phyloP scores from a whole-genome alignment of 1,284 basidiomycete genomes.

The Microbotryum violaceum region DNA sequence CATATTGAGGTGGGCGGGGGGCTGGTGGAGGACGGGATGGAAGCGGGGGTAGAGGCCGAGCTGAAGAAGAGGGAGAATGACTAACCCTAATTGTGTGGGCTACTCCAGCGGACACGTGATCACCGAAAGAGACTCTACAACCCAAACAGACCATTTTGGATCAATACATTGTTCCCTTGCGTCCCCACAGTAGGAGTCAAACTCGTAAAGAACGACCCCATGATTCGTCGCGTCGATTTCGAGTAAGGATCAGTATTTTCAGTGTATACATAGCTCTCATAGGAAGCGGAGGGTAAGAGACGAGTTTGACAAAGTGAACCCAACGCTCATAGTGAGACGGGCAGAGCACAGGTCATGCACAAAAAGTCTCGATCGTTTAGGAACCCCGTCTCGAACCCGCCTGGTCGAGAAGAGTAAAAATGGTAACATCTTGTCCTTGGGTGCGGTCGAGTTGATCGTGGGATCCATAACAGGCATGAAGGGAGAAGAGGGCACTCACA shows the following conservation, averaged over 20 bases:
- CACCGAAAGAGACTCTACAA: background rate
- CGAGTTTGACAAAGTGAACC: constrained; percentile 16
- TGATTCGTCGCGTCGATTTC: background rate
- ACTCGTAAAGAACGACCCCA: background rate
- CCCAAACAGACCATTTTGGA: background rate
- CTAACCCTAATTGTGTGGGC: background rate
- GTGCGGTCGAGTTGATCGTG: background rate
- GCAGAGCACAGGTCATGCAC: constrained; percentile 5
- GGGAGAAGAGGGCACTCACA: background rate
- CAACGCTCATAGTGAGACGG: background rate
- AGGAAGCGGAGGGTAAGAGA: constrained; percentile 14
- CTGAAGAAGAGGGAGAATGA: background rate
- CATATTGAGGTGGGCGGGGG: background rate
- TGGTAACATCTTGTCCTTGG: too few relatives aligned
- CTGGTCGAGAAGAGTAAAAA: background rate
- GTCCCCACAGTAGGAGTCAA: background rate
- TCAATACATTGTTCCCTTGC: background rate
- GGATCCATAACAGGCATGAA: background rate
- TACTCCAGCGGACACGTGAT: background rate
- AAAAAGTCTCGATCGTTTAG: background rate
- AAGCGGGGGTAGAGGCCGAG: background rate
- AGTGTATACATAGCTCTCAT: constrained; percentile 19
- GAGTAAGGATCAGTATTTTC: constrained; percentile 23
- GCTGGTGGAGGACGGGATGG: background rate
- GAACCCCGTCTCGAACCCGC: background rate